Evolutionary conservation across 352 stramenopile genomes (phyloP), one percentile per base, ranked within the genome.

Genomic region (Lagenidium giganteum): DNA sequence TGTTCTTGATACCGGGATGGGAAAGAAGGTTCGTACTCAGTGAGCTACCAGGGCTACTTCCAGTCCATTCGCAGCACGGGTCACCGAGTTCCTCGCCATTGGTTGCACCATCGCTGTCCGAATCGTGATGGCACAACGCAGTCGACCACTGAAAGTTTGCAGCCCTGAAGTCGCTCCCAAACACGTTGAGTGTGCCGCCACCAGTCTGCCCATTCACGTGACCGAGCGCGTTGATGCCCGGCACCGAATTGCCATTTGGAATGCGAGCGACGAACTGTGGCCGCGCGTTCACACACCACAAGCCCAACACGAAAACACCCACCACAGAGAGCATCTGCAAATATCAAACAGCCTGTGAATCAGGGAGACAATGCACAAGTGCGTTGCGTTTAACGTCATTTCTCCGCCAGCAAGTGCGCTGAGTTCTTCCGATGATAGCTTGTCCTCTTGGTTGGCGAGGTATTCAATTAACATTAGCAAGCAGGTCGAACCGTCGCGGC

Each of bases 31-130:
- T 37, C 31, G 54, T 26, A 9, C 26, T 14, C 1, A 24, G 31
- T 45, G 18, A 9, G 50, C 27, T 16, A 20, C 12, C 16, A 5
- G n/a, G 8, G 17, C 12, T 22, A 11, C 32, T 42, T 20, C 24
- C 24, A 7, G 37, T 52, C 82, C 82, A 96, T 7, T 50, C 47
- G 51, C 87, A 96, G 55, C 81, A 87, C 9, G 84, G 82, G 42
- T 96, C 87, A 8, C 83, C 86, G 0, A 96, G 63, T 46, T 96
- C 87, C 56, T 93, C 62, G 4, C 87, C 87, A 48, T 96, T 96
- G 2, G 78, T 95, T 3, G 70, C 65, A 2, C 86, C 84, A 40
- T 96, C 87, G 8, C 62, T 54, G 26, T 93, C 81, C 13, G 81
- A 82, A 41, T 93, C 81, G 1, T 35, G 33, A 30, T 86, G 54